Base-by-base conservation (phyloP, 2,329 filamentous ascomycete species). In the Venturia pyrina region DNA sequence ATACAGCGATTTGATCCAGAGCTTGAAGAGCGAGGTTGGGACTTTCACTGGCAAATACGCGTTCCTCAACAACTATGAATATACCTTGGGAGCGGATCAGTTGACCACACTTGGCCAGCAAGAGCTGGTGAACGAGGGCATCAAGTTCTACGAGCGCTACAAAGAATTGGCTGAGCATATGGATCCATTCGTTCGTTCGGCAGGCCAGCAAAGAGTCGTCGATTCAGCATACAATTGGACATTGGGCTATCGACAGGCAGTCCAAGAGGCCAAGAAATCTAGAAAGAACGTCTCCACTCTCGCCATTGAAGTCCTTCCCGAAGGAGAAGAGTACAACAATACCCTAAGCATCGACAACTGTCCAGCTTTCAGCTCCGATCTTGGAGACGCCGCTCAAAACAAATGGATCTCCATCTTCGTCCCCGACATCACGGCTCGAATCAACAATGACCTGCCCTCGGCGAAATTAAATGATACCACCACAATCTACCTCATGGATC, bases 281-380 rank as follows among this genome's bases (percentile, higher is more conserved):
- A 76, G 71, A 2, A 68, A 65, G 1, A 68, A 79, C 2, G 71
- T 76, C 41, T 81, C 84, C 63, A 77, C 81, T 1, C 82, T 84
- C 41, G 71, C 78, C 1, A 83, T 92, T 56, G 74, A 91, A n/a
- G 78, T 89, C 13, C 85, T 96, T 46, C 85, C 87, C 1, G 92
- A 96, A 74, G 81, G 76, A 2, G 68, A 77, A 0, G 83, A 81
- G 0, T 81, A 80, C 70, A 96, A 96, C 78, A 96, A 96, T 76
- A 93, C 91, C 0, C 82, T 97, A 32, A 87, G 88, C 69, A 89
- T 93, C 73, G 83, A 85, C 43, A 80, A 85, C 11, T 97, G 93
- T 75, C 82, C 81, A 3, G 79, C 78, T 0, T 96, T 96, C 70
- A 88, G 93, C 71, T 79, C 80, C 5, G 73, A 77, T 1, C 75